Percentiles rank a stretch among this genome's conserved stretches.
Evolutionary conservation across 495 filamentous ascomycete species (phyloP).

Genomic region (Annulohypoxylon maeteangense): DNA sequence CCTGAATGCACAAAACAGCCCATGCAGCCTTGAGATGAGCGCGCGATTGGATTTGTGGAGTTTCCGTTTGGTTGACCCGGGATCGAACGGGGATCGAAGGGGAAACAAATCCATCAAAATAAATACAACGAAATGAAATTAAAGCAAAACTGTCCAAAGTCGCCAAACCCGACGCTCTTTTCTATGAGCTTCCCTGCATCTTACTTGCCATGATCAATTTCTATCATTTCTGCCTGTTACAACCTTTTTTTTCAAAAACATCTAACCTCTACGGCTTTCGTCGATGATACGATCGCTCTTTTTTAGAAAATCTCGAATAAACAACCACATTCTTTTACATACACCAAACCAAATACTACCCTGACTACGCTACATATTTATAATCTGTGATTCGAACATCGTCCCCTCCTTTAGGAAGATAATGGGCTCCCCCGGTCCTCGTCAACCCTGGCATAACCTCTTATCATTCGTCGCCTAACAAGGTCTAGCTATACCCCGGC

Average conservation of each 20-base stretch:
- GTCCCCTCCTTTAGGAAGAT: conserved; percentile 20
- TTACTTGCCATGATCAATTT: conserved; percentile 1
- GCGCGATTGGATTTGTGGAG: conserved; percentile 37
- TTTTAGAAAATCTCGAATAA: conserved; percentile 9
- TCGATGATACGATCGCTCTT: neutral
- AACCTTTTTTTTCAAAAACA: neutral
- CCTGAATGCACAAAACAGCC: conserved; percentile 45
- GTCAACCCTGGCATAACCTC: conserved; percentile 35
- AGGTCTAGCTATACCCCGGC: conserved; percentile 33
- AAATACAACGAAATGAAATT: conserved; percentile 42
- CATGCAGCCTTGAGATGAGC: conserved; percentile 42
- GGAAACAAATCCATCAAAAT: conserved; percentile 36
- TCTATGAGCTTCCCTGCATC: conserved; percentile 16
- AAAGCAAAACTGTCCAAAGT: conserved; percentile 31
- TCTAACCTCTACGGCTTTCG: neutral
- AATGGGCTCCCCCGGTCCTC: conserved; percentile 38
- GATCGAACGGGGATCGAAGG: conserved; percentile 28
- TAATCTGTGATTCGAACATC: neutral
- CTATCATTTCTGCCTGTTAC: neutral
- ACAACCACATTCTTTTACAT: conserved; percentile 2
- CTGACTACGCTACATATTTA: neutral
- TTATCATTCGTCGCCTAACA: conserved; percentile 45
- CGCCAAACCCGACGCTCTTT: conserved; percentile 15
- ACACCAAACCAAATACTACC: neutral
- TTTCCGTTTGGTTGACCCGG: conserved; percentile 23